A percentile compares a stretch with the other conserved stretches of the same genome.
Conservation (phyloP, 805 yeast species). For the Wickerhamia fluorescens region DNA sequence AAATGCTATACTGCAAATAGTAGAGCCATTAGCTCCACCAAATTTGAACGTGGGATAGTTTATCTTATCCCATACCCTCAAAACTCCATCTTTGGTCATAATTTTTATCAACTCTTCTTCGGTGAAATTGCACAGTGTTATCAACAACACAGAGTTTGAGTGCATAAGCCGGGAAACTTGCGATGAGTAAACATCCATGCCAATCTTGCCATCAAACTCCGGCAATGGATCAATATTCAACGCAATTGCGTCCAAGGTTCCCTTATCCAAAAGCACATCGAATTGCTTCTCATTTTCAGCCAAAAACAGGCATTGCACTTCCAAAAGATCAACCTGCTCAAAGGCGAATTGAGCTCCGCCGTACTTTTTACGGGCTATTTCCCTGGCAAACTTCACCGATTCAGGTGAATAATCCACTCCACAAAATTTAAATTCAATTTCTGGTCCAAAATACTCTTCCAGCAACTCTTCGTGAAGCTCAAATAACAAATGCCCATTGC, state of each 20-base stretch:
- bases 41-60: constrained; percentile 78
- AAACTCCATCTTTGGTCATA: constrained; percentile 38
- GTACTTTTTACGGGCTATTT: constrained; percentile 40
- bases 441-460: constrained; percentile 35
- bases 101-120: constrained; percentile 61
- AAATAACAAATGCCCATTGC: constrained; percentile 87
- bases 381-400: constrained; percentile 69
- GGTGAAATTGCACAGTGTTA: constrained; percentile 94
- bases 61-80: constrained; percentile 58
- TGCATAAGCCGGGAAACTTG: constrained; percentile 54
- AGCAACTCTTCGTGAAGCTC: constrained; percentile 59
- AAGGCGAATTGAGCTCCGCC: constrained; percentile 43
- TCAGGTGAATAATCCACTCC: constrained; percentile 87
- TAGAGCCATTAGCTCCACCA: constrained; percentile 84
- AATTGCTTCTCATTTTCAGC: constrained; percentile 34
- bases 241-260: constrained; percentile 96
- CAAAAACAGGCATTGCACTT: constrained; percentile 28
- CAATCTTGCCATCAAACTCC: constrained; percentile 40
- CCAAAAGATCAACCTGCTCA: constrained; percentile 62
- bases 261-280: constrained; percentile 85
- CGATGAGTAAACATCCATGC: constrained; percentile 53
- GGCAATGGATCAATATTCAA: constrained; percentile 50
- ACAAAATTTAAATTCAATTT: constrained; percentile 11
- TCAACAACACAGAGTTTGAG: constrained; percentile 50
- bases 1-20: constrained; percentile 85